These are phyloP conservation scores for Ascochyta lentis DNA, from an alignment of 2,329 filamentous ascomycete species.

Conservation along the genomic window DNA sequence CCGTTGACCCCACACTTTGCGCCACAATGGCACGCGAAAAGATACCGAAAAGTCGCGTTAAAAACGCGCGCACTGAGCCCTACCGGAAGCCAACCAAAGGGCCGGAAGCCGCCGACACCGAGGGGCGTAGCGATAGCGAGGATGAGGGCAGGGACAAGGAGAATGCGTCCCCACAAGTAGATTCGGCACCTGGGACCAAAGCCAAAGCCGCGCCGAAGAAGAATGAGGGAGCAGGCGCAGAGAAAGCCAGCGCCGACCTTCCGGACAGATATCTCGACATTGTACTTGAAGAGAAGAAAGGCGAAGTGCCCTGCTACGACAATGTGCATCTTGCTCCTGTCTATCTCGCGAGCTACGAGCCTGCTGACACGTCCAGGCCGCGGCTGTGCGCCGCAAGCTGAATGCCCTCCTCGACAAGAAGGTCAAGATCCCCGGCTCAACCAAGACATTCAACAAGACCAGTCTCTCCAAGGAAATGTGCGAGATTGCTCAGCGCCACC, in stretches of 20 bases:
- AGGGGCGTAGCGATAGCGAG: too few species aligned
- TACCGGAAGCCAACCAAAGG: too few species aligned
- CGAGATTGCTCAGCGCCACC: constrained; percentile 12
- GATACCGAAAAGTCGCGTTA: too few species aligned
- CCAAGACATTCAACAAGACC: constrained; percentile 23
- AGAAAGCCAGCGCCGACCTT: constrained; percentile 1
- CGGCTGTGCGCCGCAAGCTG: constrained; percentile 24
- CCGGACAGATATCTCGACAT: constrained; percentile 24
- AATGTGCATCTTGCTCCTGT: constrained; percentile 8
- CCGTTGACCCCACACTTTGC: too few species aligned
- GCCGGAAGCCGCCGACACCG: too few species aligned
- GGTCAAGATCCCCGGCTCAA: constrained; percentile 18
- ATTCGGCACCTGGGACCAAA: not conserved
- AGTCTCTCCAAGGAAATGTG: constrained; percentile 18
- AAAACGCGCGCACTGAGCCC: too few species aligned
- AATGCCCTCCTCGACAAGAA: constrained; percentile 24
- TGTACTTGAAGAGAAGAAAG: constrained; percentile 18
- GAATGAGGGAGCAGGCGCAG: not conserved
- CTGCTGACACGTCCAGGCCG: constrained; percentile 7
- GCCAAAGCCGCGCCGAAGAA: not conserved
- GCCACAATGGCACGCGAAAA: too few species aligned
- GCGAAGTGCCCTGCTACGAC: constrained; percentile 27
- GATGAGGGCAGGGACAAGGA: not conserved
- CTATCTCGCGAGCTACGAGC: not conserved
- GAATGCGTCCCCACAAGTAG: not conserved